Evolutionary conservation across 768 basidiomycete species (phyloP).

Genomic region (Nevesoporus exiguus): DNA sequence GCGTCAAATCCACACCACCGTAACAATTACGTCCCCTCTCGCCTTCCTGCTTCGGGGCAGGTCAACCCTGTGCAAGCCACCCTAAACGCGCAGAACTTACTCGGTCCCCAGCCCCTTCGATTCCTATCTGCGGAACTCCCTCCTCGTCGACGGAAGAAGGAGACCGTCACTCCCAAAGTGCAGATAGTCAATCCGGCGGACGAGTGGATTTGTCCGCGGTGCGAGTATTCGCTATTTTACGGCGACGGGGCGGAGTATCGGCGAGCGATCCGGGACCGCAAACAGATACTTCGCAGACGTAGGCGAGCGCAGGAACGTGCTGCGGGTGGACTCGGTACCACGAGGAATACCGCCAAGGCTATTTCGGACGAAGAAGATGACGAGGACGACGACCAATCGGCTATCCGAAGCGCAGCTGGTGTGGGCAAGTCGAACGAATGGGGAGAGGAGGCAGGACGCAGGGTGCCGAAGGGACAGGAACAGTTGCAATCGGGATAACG

Average conservation of each 20-base stretch:
- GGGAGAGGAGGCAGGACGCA: slow-evolving; percentile 19
- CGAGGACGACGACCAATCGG: slow-evolving; percentile 15
- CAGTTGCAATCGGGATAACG: slow-evolving; percentile 24
- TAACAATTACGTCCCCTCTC: slow-evolving; percentile 88
- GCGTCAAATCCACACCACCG: slow-evolving; percentile 95
- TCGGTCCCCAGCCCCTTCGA: slow-evolving; percentile 59
- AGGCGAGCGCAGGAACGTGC: slow-evolving; percentile 70
- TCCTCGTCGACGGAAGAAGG: slow-evolving; percentile 36
- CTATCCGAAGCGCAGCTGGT: background rate
- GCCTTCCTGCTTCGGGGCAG: slow-evolving; percentile 55
- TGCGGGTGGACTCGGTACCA: slow-evolving; percentile 33
- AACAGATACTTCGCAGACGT: slow-evolving; percentile 71
- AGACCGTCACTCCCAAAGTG: slow-evolving; percentile 25
- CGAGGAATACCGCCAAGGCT: slow-evolving; percentile 20
- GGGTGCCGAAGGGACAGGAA: slow-evolving; percentile 15
- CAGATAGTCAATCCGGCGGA: slow-evolving; percentile 60
- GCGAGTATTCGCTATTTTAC: slow-evolving; percentile 91
- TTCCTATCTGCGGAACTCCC: slow-evolving; percentile 71
- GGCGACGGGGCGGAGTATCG: slow-evolving; percentile 71
- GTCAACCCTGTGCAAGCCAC: slow-evolving; percentile 37
- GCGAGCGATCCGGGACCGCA: slow-evolving; percentile 64
- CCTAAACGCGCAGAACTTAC: slow-evolving; percentile 43
- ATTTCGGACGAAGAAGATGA: slow-evolving; percentile 26
- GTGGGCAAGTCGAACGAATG: slow-evolving; percentile 8
- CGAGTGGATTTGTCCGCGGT: slow-evolving; percentile 93